A percentile compares a stretch with the other conserved stretches of the same genome.
Evolutionary conservation across 371 early-diverging fungal genomes (phyloP).

Genomic region (Mortierella sp.): DNA sequence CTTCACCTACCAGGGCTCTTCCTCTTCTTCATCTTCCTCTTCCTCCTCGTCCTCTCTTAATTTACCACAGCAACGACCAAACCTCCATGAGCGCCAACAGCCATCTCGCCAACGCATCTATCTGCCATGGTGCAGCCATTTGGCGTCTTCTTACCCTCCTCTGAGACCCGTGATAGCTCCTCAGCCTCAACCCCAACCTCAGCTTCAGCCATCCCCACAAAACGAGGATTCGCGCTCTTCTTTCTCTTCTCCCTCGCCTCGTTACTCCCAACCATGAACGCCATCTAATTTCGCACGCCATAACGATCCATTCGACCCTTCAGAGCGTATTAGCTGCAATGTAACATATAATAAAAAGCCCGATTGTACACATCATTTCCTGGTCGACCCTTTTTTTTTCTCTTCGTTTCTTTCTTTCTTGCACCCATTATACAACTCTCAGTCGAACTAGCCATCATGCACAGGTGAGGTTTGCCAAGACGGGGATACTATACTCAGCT

Average conservation of each 20-base stretch:
- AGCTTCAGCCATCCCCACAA: background rate
- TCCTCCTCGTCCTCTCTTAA: background rate
- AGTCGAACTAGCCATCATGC: no score
- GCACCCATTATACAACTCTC: no score
- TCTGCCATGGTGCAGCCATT: constrained; percentile 20
- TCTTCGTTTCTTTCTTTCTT: no score
- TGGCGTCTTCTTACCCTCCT: constrained; percentile 13
- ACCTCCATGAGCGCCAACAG: constrained; percentile 3
- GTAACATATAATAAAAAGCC: background rate
- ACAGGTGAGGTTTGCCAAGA: no score
- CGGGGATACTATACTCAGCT: no score
- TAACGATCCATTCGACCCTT: no score
- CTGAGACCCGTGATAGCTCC: constrained; percentile 22
- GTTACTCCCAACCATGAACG: background rate
- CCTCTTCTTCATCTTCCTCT: background rate
- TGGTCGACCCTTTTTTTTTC: no score
- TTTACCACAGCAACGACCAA: constrained; percentile 7
- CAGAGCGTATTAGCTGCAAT: background rate
- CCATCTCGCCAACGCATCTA: background rate
- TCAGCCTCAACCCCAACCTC: constrained; percentile 36
- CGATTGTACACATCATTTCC: no score
- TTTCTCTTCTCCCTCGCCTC: background rate
- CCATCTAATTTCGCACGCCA: background rate
- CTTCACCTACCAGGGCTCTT: background rate
- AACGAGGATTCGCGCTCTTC: background rate